phyloP scores from a whole-genome alignment of 139 green algal genomes.

The Micromonas pusilla region DNA sequence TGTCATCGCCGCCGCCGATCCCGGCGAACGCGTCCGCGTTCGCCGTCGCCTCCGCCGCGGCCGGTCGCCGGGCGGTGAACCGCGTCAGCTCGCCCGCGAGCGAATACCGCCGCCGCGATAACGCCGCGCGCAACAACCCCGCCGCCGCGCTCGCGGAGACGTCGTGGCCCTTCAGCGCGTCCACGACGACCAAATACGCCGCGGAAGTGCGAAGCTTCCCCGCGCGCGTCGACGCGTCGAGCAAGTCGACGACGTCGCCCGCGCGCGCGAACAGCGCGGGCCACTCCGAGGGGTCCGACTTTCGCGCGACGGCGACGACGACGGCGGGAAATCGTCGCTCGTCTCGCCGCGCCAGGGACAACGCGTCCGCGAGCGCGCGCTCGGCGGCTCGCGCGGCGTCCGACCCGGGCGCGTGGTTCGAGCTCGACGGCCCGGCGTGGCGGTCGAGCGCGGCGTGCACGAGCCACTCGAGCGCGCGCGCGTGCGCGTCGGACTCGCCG shows the following conservation, averaged over 20 bases:
- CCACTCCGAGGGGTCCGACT: constrained; percentile 89
- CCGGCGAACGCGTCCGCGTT: not conserved
- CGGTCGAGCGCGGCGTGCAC: constrained; percentile 86
- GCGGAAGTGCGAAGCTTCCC: constrained; percentile 47
- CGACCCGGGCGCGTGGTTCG: not conserved
- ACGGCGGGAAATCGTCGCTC: constrained; percentile 69
- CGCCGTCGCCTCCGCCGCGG: no score
- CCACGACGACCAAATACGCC: constrained; percentile 70
- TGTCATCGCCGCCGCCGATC: not conserved
- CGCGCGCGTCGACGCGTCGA: constrained; percentile 53
- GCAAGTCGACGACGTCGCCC: constrained; percentile 56
- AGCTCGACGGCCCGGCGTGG: constrained; percentile 35
- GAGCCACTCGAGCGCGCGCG: constrained; percentile 91
- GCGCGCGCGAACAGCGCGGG: constrained; percentile 79
- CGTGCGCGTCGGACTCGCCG: constrained; percentile 64
- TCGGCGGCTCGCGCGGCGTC: not conserved
- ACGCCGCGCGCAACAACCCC: not conserved
- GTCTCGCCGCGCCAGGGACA: constrained; percentile 62
- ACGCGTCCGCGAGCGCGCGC: constrained; percentile 60
- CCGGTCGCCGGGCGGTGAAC: not conserved
- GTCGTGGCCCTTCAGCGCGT: constrained; percentile 58
- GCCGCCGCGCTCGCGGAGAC: constrained; percentile 38
- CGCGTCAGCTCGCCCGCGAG: constrained; percentile 7
- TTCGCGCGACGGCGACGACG: constrained; percentile 85
- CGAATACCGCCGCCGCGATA: not conserved